Evolutionary conservation across 371 early-diverging fungal species (phyloP).

Genomic region (Choanephora cucurbitarum): DNA sequence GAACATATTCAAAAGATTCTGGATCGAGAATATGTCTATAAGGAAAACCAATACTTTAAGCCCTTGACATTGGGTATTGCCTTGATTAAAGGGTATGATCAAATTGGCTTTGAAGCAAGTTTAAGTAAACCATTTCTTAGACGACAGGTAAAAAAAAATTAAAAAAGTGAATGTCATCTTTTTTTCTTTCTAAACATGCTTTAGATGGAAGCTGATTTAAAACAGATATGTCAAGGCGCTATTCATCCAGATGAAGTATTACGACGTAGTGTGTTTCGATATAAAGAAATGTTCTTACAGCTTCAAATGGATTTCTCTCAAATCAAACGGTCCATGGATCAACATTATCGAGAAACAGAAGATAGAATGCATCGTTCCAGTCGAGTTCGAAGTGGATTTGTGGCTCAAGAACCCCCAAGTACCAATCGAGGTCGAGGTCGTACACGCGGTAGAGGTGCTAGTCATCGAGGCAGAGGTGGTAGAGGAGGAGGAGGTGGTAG

Average conservation of each 20-base stretch:
- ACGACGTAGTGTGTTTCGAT: constrained; percentile 56
- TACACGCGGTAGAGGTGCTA: not conserved
- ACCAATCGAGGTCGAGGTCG: constrained; percentile 7
- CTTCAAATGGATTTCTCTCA: constrained; percentile 42
- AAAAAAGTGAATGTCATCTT: not conserved
- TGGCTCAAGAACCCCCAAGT: constrained; percentile 6
- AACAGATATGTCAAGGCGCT: constrained; percentile 67
- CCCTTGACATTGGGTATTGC: constrained; percentile 94
- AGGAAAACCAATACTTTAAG: constrained; percentile 66
- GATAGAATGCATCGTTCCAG: constrained; percentile 6
- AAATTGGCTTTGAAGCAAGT: constrained; percentile 81
- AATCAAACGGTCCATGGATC: constrained; percentile 49
- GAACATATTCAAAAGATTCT: constrained; percentile 98
- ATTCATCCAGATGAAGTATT: constrained; percentile 63
- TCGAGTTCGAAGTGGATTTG: not conserved
- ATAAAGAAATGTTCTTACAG: constrained; percentile 64
- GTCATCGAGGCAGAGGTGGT: not conserved
- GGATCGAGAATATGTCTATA: constrained; percentile 88
- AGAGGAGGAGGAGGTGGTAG: not conserved
- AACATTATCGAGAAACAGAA: constrained; percentile 36
- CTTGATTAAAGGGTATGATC: constrained; percentile 91
- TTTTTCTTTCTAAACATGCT: not conserved
- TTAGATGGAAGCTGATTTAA: constrained; percentile 74
- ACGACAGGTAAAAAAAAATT: constrained; percentile 57
- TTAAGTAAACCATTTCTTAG: constrained; percentile 86